Conservation (phyloP, 768 basidiomycete genomes). For the Kwoniella pini region DNA sequence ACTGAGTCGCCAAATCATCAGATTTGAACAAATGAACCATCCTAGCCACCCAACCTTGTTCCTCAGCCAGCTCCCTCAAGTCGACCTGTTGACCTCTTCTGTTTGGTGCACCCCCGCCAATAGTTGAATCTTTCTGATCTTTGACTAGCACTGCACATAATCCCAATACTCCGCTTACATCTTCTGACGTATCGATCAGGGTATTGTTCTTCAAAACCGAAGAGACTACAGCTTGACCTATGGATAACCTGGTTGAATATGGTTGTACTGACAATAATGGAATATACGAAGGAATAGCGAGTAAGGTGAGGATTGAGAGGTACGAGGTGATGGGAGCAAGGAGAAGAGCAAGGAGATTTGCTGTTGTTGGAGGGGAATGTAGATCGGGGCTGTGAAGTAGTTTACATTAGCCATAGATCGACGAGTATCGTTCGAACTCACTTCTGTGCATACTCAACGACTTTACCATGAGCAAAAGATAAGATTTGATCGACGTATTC, state of each 20-base stretch:
- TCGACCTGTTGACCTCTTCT: conserved; percentile 59
- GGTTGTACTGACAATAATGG: conserved; percentile 81
- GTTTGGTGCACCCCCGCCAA: conserved; percentile 59
- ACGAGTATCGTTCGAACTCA: conserved; percentile 51
- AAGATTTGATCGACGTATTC: conserved; percentile 97
- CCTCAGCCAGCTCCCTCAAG: conserved; percentile 90
- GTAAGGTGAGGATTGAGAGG: conserved; percentile 92
- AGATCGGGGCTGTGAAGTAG: conserved; percentile 71
- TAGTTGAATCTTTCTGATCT: conserved; percentile 63
- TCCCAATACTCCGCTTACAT: conserved; percentile 89
- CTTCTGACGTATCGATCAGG: conserved; percentile 86
- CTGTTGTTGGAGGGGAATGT: conserved; percentile 79
- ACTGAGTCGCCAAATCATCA: conserved; percentile 83
- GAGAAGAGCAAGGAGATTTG: conserved; percentile 86
- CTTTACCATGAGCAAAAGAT: conserved; percentile 81
- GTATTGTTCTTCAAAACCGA: conserved; percentile 97
- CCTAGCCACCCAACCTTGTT: conserved; percentile 97
- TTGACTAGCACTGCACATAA: conserved; percentile 88
- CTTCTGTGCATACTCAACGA: conserved; percentile 81
- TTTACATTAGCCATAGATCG: background rate
- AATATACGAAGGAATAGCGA: conserved; percentile 87
- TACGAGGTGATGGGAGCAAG: conserved; percentile 95
- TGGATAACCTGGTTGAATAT: conserved; percentile 83
- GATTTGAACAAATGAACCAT: conserved; percentile 95
- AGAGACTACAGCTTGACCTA: conserved; percentile 91